Percentiles rank a stretch among this genome's conserved stretches.
These are phyloP conservation scores for Podila horticola DNA, from an alignment of 192 early-diverging fungal species.

Conservation along the genomic window DNA sequence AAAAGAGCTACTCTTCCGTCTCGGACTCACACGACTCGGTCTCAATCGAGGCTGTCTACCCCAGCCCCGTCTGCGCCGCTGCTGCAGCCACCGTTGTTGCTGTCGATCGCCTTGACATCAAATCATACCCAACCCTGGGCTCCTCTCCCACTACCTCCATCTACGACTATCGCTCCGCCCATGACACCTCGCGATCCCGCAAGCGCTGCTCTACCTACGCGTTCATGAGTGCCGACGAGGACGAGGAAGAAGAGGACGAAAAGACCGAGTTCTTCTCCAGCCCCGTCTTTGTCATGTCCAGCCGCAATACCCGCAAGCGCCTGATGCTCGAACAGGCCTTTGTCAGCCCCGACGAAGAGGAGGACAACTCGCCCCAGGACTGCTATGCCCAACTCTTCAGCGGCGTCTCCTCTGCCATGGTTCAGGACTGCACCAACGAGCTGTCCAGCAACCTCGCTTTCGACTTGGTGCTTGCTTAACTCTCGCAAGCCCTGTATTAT, in stretches of 20 bases:
- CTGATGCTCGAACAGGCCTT: slow-evolving; percentile 51
- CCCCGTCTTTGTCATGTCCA: slow-evolving; percentile 48
- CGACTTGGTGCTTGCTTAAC: slow-evolving; percentile 36
- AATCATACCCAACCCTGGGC: slow-evolving; percentile 1
- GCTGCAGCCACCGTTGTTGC: slow-evolving; percentile 48
- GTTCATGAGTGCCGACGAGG: slow-evolving; percentile 26
- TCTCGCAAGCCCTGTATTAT: background rate
- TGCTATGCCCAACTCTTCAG: slow-evolving; percentile 41
- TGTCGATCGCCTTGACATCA: slow-evolving; percentile 26
- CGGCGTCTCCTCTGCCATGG: slow-evolving; percentile 19
- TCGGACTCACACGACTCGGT: background rate
- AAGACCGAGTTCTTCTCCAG: slow-evolving; percentile 8
- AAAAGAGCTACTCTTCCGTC: slow-evolving; percentile 7
- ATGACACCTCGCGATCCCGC: background rate
- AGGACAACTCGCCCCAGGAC: slow-evolving; percentile 11
- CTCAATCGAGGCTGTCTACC: slow-evolving; percentile 35
- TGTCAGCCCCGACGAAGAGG: slow-evolving; percentile 37
- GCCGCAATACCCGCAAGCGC: slow-evolving; percentile 48
- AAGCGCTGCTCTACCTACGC: slow-evolving; percentile 47
- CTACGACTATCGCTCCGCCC: background rate
- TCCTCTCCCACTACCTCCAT: slow-evolving; percentile 2
- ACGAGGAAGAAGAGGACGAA: slow-evolving; percentile 20
- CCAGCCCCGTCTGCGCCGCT: slow-evolving; percentile 47
- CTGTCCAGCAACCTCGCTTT: slow-evolving; percentile 35
- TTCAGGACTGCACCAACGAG: slow-evolving; percentile 8